Conservation (phyloP, 208 protist genomes). For the Trypanosoma theileri region DNA sequence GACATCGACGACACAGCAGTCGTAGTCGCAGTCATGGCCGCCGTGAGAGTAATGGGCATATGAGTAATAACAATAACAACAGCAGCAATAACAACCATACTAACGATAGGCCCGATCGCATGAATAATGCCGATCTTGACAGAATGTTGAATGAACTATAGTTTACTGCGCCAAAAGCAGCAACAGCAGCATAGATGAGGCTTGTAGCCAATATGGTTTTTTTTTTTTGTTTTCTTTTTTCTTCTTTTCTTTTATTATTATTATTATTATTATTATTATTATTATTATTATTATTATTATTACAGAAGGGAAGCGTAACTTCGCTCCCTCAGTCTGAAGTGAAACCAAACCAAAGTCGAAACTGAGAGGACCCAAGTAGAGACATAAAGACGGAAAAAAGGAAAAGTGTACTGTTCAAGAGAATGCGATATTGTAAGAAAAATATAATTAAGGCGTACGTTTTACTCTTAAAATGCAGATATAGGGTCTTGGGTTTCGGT, state of each 20-base stretch:
- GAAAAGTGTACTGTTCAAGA: neutral
- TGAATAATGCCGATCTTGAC: constrained; percentile 11
- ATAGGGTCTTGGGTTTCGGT: too few species aligned
- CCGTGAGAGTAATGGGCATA: too few species aligned
- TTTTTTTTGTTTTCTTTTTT: too few species aligned
- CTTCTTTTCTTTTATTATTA: too few species aligned
- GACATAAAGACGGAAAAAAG: neutral
- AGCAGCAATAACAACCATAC: neutral
- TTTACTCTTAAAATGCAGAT: too few species aligned
- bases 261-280: too few species aligned
- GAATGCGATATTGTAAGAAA: too few species aligned
- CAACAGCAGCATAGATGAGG: too few species aligned
- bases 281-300: neutral
- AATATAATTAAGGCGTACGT: too few species aligned
- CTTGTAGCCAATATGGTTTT: too few species aligned
- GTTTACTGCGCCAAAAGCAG: neutral
- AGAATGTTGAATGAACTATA: constrained; percentile 29
- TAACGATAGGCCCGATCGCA: neutral
- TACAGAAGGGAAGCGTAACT: neutral
- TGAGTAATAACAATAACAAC: constrained; percentile 17
- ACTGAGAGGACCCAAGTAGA: neutral
- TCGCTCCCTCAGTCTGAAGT: too few species aligned
- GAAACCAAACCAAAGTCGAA: neutral
- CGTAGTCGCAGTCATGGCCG: constrained; percentile 30
- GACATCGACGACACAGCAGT: constrained; percentile 31